These are phyloP conservation scores for Globomyces sp. DNA, from an alignment of 371 early-diverging fungal genomes.

Conservation along the genomic window DNA sequence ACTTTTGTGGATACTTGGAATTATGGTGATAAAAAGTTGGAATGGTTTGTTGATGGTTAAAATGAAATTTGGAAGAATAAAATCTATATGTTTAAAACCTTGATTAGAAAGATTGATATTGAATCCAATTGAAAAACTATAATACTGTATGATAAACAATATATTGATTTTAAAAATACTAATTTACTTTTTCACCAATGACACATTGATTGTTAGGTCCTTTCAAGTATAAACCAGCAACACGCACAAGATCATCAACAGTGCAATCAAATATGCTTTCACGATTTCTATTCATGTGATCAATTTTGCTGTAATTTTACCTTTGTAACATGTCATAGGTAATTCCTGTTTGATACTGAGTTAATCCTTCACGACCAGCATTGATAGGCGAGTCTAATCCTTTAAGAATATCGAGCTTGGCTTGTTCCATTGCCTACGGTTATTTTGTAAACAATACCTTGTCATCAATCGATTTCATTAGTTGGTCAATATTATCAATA, in stretches of 20 bases:
- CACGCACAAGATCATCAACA: slow-evolving; percentile 5
- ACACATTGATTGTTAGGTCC: background rate
- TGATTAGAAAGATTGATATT: no score
- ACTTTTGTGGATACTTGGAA: no score
- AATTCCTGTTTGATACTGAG: slow-evolving; percentile 39
- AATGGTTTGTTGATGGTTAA: no score
- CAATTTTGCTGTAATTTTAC: slow-evolving; percentile 37
- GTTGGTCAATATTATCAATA: slow-evolving; percentile 29
- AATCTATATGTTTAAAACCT: no score
- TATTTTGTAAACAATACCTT: slow-evolving; percentile 3
- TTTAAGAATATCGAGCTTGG: slow-evolving; percentile 88
- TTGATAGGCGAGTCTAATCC: slow-evolving; percentile 80
- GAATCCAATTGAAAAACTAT: no score
- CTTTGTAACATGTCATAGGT: slow-evolving; percentile 83
- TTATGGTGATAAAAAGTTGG: no score
- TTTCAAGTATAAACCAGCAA: background rate
- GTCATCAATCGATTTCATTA: slow-evolving; percentile 58
- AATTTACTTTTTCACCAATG: slow-evolving; percentile 5
- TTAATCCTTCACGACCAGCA: slow-evolving; percentile 66
- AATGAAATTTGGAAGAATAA: no score
- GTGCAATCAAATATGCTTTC: background rate
- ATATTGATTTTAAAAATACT: background rate
- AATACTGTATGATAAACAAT: no score
- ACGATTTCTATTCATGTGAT: background rate
- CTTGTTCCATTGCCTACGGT: slow-evolving; percentile 77